Base-by-base conservation (phyloP, 805 yeast genomes). In the Barnettozyma siamensis region DNA sequence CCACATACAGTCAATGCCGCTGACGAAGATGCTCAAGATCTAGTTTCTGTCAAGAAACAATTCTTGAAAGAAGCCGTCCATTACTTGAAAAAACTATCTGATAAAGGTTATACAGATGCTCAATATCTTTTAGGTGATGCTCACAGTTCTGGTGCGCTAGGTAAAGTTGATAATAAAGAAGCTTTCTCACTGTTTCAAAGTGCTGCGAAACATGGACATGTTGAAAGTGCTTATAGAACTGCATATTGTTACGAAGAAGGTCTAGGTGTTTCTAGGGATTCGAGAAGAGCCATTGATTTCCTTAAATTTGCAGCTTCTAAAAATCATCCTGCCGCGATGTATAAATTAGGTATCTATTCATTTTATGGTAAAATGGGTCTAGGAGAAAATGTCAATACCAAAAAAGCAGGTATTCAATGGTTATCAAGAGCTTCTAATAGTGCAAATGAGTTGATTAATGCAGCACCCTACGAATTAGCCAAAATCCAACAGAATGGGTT, bases 321-420 rank as follows among this genome's bases (percentile, higher is more conserved):
- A 58, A 88, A 86, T 55, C 99, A 91, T 61, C 88, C 97, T 0
- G 89, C 95, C n/a, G 96, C 98, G 5, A 88, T 91, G 95, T 84
- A 82, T 66, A 86, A 89, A 59, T 69, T 88, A 48, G 99, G 98
- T 4, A 70, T 87, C 33, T 88, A 89, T 52, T 83, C 88, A 30
- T 93, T 83, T 63, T 77, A 88, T 55, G 79, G 86, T 5, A 72
- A 83, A 45, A 81, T 91, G 91, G 97, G 98, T 1, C 59, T 91
- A 27, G 68, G 82, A 2, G 70, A 73, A 43, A 82, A 77, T 53
- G 66, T 79, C 16, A 78, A 73, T 39, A 80, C 87, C 18, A 84
- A 88, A 54, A 85, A 82, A 54, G 79, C 79, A 53, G 99, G 98
- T 37, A 80, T 93, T 49, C 86, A 88, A 59, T 91, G 99, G 99